These are phyloP conservation scores for Xylariaceae sp. DNA, from an alignment of 2,329 filamentous ascomycete genomes.

Conservation along the genomic window DNA sequence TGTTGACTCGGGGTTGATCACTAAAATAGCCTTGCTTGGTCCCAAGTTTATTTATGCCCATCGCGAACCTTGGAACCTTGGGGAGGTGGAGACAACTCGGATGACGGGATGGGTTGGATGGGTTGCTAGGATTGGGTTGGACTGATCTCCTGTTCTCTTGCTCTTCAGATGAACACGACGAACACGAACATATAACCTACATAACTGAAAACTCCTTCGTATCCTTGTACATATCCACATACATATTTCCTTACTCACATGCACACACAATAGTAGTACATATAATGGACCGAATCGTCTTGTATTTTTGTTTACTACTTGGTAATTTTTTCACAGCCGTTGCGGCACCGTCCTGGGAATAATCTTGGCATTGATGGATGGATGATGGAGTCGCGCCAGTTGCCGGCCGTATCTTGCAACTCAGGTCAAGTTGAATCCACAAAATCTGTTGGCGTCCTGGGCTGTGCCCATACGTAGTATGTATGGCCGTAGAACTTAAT, in stretches of 20 bases:
- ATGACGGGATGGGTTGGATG: background rate
- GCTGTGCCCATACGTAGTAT: too few species aligned
- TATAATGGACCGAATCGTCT: too few species aligned
- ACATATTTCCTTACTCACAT: too few species aligned
- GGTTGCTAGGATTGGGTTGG: background rate
- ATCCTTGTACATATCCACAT: too few species aligned
- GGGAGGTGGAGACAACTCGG: background rate
- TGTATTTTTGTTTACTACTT: background rate
- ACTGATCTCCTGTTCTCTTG: background rate
- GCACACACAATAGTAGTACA: too few species aligned
- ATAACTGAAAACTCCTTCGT: background rate
- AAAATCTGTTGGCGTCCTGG: background rate
- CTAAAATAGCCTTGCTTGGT: background rate
- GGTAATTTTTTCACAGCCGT: background rate
- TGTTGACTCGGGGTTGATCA: background rate
- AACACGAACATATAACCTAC: too few species aligned
- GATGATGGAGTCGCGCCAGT: background rate
- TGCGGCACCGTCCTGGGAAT: too few species aligned
- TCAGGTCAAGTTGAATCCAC: background rate
- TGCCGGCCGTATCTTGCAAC: too few species aligned
- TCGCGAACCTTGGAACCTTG: background rate
- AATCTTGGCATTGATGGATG: background rate
- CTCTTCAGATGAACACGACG: background rate
- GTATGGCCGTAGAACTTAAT: background rate
- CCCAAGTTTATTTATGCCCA: background rate